These are phyloP conservation scores for Zygosaccharomyces gambellarensis DNA, from an alignment of 805 yeast species.

Conservation along the genomic window DNA sequence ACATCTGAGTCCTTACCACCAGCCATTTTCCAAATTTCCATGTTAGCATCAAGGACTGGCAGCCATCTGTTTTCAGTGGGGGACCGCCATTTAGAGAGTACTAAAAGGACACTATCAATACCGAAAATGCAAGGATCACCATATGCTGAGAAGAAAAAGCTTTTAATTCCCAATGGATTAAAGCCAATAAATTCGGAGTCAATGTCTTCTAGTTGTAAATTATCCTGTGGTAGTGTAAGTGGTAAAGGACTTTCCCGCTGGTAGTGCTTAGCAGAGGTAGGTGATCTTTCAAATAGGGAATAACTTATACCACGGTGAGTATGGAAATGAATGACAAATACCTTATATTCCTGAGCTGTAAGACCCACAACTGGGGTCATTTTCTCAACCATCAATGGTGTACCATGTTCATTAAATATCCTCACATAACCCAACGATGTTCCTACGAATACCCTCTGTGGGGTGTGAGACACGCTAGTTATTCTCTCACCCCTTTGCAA, in stretches of 20 bases:
- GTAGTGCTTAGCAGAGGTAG: constrained; percentile 32
- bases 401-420: constrained; percentile 65
- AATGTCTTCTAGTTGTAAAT: constrained; percentile 32
- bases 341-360: constrained; percentile 53
- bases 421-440: constrained; percentile 74
- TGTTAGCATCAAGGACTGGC: constrained; percentile 60
- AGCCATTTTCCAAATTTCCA: constrained; percentile 46
- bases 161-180: constrained; percentile 41
- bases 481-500: constrained; percentile 49
- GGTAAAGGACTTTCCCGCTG: constrained; percentile 47
- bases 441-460: constrained; percentile 57
- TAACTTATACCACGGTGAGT: constrained; percentile 26
- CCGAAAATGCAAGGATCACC: constrained; percentile 92
- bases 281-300: constrained; percentile 28
- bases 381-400: constrained; percentile 64
- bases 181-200: constrained; percentile 24
- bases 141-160: constrained; percentile 77
- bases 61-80: constrained; percentile 78
- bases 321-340: constrained; percentile 47
- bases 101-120: constrained; percentile 63
- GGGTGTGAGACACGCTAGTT: constrained; percentile 65
- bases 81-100: constrained; percentile 74
- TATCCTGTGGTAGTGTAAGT: constrained; percentile 25
- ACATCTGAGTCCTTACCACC: constrained; percentile 50
- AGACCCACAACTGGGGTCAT: constrained; percentile 68